A percentile compares a stretch with the other conserved stretches of the same genome.
These are phyloP conservation scores for Schoenoplectus triqueter DNA, from an alignment of 202 grass and related monocot genomes.

Conservation along the genomic window DNA sequence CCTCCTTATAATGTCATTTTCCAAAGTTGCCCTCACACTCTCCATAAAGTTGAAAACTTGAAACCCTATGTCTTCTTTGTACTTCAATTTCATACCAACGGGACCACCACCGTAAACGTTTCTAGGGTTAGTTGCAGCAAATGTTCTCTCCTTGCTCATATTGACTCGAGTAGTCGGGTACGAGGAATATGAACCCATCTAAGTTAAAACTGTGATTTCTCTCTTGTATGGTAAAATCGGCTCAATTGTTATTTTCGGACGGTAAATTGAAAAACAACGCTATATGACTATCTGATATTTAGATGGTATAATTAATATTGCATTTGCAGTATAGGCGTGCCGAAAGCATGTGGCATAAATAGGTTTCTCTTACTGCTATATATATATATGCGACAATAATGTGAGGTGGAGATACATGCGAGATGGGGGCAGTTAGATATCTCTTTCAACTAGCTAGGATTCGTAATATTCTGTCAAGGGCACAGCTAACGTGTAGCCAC, in stretches of 20 bases:
- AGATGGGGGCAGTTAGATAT: constrained; percentile 38
- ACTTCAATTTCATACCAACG: constrained; percentile 5
- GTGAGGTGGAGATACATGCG: constrained; percentile 9
- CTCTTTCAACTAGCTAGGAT: constrained; percentile 42
- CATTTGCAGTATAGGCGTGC: constrained; percentile 18
- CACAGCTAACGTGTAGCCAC: constrained; percentile 37
- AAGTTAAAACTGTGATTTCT: not conserved
- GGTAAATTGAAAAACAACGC: not conserved
- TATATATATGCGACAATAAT: not conserved
- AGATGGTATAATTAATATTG: constrained; percentile 13
- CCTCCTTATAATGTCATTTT: constrained; percentile 28
- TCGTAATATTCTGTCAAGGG: constrained; percentile 33
- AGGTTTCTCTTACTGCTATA: not conserved
- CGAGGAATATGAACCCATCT: constrained; percentile 8
- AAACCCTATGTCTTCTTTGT: constrained; percentile 22
- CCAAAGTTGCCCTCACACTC: constrained; percentile 21
- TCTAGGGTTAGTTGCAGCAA: constrained; percentile 25
- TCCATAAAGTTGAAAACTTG: constrained; percentile 18
- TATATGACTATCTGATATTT: not conserved
- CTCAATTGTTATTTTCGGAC: constrained; percentile 5
- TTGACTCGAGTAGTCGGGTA: constrained; percentile 21
- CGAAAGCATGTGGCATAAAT: not conserved
- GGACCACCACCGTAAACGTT: constrained; percentile 1
- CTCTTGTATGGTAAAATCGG: constrained; percentile 18
- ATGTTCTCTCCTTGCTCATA: not conserved